These are phyloP conservation scores for Coelastrella sp. DNA, from an alignment of 139 green algal species.

Conservation along the genomic window DNA sequence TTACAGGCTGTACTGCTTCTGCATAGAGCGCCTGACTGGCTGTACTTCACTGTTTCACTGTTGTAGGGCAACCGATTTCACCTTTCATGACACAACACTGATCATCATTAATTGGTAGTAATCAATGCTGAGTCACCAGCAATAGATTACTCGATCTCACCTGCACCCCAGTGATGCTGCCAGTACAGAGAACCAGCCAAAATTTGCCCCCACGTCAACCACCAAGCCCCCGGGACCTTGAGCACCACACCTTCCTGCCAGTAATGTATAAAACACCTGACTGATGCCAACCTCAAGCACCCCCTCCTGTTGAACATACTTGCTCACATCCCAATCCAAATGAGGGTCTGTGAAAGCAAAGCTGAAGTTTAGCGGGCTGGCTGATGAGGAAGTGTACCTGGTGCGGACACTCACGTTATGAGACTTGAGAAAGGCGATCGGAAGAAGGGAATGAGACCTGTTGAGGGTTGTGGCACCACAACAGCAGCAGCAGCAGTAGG, in stretches of 20 bases:
- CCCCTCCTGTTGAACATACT: constrained; percentile 50
- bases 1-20: too few relatives aligned
- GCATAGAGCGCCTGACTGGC: too few relatives aligned
- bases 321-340: constrained; percentile 75
- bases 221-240: not conserved
- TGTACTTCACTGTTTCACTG: too few relatives aligned
- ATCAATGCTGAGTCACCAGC: not conserved
- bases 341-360: constrained; percentile 77
- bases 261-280: constrained; percentile 41
- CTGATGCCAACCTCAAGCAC: constrained; percentile 70
- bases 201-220: constrained; percentile 64
- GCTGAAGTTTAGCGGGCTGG: constrained; percentile 16
- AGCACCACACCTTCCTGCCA: not conserved
- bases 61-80: too few relatives aligned
- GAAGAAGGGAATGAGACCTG: constrained; percentile 16
- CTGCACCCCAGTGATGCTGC: constrained; percentile 79
- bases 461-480: not conserved
- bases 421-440: constrained; percentile 45
- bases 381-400: not conserved
- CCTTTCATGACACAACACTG: too few relatives aligned
- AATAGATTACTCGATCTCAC: constrained; percentile 25
- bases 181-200: constrained; percentile 82
- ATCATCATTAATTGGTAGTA: too few relatives aligned
- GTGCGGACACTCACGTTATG: constrained; percentile 48
- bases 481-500: not conserved